A percentile compares a stretch with the other conserved stretches of the same genome.
These are phyloP conservation scores for Amanita exitialis DNA, from an alignment of 768 basidiomycete genomes.

Conservation along the genomic window DNA sequence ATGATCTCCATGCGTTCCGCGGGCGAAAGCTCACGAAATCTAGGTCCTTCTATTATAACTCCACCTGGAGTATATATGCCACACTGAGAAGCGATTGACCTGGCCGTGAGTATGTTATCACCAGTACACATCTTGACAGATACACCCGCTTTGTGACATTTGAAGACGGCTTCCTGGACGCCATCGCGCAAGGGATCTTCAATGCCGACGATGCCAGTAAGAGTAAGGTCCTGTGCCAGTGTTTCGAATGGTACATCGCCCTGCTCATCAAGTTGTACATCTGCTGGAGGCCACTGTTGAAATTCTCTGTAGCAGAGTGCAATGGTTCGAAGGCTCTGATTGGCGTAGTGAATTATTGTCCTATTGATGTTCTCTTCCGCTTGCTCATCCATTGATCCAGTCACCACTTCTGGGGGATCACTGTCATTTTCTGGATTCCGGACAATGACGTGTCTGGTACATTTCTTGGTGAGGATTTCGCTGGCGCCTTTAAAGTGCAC, in stretches of 20 bases:
- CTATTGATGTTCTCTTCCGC: constrained; percentile 77
- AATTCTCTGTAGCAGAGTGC: constrained; percentile 92
- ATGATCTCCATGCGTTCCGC: constrained; percentile 72
- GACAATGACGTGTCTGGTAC: constrained; percentile 66
- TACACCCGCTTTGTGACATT: constrained; percentile 86
- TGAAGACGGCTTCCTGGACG: constrained; percentile 80
- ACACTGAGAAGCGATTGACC: constrained; percentile 95
- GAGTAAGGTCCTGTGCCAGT: constrained; percentile 63
- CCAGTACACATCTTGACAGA: constrained; percentile 98
- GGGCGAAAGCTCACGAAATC: constrained; percentile 72
- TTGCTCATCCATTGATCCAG: constrained; percentile 49
- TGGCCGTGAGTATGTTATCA: constrained; percentile 89
- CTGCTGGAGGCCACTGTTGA: constrained; percentile 70
- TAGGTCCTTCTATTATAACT: constrained; percentile 96
- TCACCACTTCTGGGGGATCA: constrained; percentile 33
- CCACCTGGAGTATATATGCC: constrained; percentile 92
- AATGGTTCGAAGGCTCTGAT: constrained; percentile 90
- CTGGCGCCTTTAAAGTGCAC: constrained; percentile 89
- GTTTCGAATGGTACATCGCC: constrained; percentile 60
- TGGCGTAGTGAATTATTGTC: constrained; percentile 97
- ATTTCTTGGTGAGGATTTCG: constrained; percentile 82
- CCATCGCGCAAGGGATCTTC: constrained; percentile 92
- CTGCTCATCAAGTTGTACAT: constrained; percentile 25
- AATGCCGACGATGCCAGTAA: constrained; percentile 89
- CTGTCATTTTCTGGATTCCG: constrained; percentile 9